Percentiles rank a stretch among this genome's conserved stretches.
These are phyloP conservation scores for Cyberlindnera mrakii DNA, from an alignment of 805 yeast species.

Conservation along the genomic window DNA sequence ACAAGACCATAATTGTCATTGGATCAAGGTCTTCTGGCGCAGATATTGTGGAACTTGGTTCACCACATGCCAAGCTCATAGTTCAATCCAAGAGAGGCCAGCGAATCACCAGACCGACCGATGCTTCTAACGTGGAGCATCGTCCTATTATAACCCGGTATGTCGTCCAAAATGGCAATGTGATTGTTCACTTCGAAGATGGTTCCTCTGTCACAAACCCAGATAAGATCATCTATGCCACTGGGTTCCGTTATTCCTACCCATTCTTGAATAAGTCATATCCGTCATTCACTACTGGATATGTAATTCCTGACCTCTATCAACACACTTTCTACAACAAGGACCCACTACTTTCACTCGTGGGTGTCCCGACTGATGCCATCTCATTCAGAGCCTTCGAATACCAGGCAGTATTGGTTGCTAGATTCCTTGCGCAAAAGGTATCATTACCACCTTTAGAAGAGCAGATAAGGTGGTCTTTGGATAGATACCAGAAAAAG, in stretches of 20 bases:
- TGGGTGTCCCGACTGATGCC: slow-evolving; percentile 34
- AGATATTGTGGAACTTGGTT: slow-evolving; percentile 37
- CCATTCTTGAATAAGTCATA: slow-evolving; percentile 40
- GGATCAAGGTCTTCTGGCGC: slow-evolving; percentile 69
- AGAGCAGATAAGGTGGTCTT: slow-evolving; percentile 28
- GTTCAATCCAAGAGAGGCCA: slow-evolving; percentile 33
- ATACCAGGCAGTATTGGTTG: slow-evolving; percentile 33
- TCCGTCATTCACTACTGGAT: slow-evolving; percentile 24
- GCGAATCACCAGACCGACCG: slow-evolving; percentile 26
- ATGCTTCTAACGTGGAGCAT: slow-evolving; percentile 27
- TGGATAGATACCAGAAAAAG: slow-evolving; percentile 20
- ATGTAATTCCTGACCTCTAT: slow-evolving; percentile 25
- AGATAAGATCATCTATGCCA: slow-evolving; percentile 58
- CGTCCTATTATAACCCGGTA: slow-evolving; percentile 33
- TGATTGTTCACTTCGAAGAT: slow-evolving; percentile 35
- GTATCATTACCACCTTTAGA: slow-evolving; percentile 24
- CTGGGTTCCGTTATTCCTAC: slow-evolving; percentile 58
- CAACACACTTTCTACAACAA: slow-evolving; percentile 29
- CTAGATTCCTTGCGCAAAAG: slow-evolving; percentile 29
- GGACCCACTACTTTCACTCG: slow-evolving; percentile 29
- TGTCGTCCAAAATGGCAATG: slow-evolving; percentile 22
- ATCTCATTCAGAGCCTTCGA: slow-evolving; percentile 35
- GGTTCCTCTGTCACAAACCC: slow-evolving; percentile 37
- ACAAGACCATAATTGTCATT: slow-evolving; percentile 41
- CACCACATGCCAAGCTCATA: slow-evolving; percentile 6